phyloP scores from a whole-genome alignment of 345 rosid species.

The Eucalyptus erythrocorys region DNA sequence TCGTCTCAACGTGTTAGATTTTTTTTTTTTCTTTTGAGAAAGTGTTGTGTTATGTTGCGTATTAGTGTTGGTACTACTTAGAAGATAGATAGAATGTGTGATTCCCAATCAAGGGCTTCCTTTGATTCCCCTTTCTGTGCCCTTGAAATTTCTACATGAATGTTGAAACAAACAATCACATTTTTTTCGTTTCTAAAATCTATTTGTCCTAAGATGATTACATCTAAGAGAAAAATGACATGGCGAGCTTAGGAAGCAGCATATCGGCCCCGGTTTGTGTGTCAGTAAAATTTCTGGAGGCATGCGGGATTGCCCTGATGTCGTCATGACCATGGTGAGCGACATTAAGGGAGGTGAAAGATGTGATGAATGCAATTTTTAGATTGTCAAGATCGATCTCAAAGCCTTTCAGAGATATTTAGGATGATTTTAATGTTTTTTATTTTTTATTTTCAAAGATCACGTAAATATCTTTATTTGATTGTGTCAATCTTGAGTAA shows the following conservation, averaged over 20 bases:
- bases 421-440: too few relatives aligned
- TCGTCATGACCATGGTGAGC: background rate
- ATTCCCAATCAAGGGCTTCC: background rate
- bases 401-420: background rate
- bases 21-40: too few relatives aligned
- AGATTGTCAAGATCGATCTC: background rate
- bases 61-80: rapidly evolving
- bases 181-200: background rate
- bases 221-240: background rate
- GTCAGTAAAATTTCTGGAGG: background rate
- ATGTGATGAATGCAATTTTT: background rate
- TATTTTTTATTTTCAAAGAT: too few relatives aligned
- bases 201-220: background rate
- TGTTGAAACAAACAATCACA: background rate
- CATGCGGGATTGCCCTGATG: rapidly evolving
- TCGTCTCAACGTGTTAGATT: too few relatives aligned
- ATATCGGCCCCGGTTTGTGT: rapidly evolving
- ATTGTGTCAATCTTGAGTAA: too few relatives aligned
- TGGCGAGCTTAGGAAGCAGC: background rate
- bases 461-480: too few relatives aligned
- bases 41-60: rapidly evolving
- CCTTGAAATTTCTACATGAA: background rate
- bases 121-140: too few relatives aligned
- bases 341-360: background rate
- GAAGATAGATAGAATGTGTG: rapidly evolving